phyloP scores from a whole-genome alignment of 2,329 filamentous ascomycete species.

The Bretziella fagacearum region DNA sequence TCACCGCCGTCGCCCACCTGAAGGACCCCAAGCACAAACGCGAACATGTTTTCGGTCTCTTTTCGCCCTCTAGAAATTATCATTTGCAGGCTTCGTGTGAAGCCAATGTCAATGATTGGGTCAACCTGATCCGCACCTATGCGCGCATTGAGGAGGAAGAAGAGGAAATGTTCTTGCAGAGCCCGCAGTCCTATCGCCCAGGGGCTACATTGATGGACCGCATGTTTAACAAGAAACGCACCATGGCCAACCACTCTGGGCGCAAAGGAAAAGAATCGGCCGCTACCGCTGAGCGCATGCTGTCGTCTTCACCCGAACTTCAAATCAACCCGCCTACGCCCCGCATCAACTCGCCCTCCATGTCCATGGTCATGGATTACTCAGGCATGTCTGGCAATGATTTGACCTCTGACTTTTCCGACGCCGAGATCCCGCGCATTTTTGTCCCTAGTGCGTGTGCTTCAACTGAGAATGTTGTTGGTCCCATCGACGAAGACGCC shows the following conservation, averaged over 20 bases:
- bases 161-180: slow-evolving; percentile 61
- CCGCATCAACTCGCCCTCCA: slow-evolving; percentile 28
- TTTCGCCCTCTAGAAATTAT: slow-evolving; percentile 79
- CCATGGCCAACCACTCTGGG: neutral
- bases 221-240: slow-evolving; percentile 12
- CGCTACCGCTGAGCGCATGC: slow-evolving; percentile 26
- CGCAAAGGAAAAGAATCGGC: slow-evolving; percentile 13
- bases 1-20: slow-evolving; percentile 78
- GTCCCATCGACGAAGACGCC: slow-evolving; percentile 22
- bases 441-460: slow-evolving; percentile 5
- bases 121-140: slow-evolving; percentile 59
- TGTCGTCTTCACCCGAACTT: slow-evolving; percentile 47
- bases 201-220: slow-evolving; percentile 15
- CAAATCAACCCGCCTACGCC: slow-evolving; percentile 24
- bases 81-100: slow-evolving; percentile 65
- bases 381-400: slow-evolving; percentile 46
- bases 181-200: slow-evolving; percentile 36
- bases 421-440: slow-evolving; percentile 35
- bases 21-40: slow-evolving; percentile 79
- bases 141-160: slow-evolving; percentile 79
- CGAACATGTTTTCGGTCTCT: slow-evolving; percentile 78
- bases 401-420: slow-evolving; percentile 72
- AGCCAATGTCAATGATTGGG: slow-evolving; percentile 71
- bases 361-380: slow-evolving; percentile 48
- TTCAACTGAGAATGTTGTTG: slow-evolving; percentile 34